A percentile compares a stretch with the other conserved stretches of the same genome.
Conservation (phyloP, 331 rosid genomes). For the Telfairia occidentalis region DNA sequence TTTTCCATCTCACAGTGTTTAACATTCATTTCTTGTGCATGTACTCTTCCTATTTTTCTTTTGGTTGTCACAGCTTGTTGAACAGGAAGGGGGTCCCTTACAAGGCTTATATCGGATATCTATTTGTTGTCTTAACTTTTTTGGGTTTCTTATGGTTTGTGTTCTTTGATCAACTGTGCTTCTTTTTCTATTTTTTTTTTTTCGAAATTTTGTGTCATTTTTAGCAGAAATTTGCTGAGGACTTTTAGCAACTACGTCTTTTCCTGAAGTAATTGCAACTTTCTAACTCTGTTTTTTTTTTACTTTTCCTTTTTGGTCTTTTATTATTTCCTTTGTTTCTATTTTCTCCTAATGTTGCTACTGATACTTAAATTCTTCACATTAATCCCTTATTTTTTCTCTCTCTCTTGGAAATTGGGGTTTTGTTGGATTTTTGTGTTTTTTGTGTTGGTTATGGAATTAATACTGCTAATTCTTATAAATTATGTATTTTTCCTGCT, state of each 20-base stretch:
- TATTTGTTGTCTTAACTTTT: background rate
- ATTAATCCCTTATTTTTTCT: background rate
- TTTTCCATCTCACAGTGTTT: too few species aligned
- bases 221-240: background rate
- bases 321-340: background rate
- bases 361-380: background rate
- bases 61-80: background rate
- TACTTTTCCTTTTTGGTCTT: background rate
- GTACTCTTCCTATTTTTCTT: background rate
- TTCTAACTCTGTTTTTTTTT: background rate
- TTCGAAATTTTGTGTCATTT: background rate
- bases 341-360: background rate
- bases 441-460: background rate
- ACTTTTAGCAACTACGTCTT: background rate
- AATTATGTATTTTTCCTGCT: background rate
- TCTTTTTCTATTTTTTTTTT: background rate
- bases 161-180: background rate
- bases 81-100: background rate
- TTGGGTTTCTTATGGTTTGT: background rate
- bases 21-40: too few species aligned
- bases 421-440: constrained; percentile 3
- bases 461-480: background rate
- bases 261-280: background rate
- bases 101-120: background rate
- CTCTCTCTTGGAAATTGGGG: too few species aligned